Percentiles rank a stretch among this genome's conserved stretches.
These are phyloP conservation scores for Alternaria sp. DNA, from an alignment of 2,329 filamentous ascomycete species.

Conservation along the genomic window DNA sequence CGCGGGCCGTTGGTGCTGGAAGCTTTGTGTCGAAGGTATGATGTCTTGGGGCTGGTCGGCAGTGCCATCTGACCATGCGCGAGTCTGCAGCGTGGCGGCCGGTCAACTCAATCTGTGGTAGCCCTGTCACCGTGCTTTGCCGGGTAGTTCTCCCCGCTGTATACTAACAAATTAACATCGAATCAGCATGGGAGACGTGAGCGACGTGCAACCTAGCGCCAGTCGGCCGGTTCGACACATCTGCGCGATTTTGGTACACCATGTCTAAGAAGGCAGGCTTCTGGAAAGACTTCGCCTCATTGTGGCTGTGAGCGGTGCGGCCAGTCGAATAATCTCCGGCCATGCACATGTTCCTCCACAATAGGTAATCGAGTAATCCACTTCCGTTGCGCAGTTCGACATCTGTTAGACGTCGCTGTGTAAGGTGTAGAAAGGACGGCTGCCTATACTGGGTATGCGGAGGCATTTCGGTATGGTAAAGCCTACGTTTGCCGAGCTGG, in stretches of 20 bases:
- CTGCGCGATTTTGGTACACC: constrained; percentile 20
- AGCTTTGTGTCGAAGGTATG: constrained; percentile 17
- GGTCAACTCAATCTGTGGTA: constrained; percentile 25
- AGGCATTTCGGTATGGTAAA: constrained; percentile 4
- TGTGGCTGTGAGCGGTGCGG: constrained; percentile 27
- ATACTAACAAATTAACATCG: constrained; percentile 10
- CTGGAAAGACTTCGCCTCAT: constrained; percentile 27
- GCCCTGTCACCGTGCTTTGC: constrained; percentile 12
- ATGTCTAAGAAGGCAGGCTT: constrained; percentile 19
- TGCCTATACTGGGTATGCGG: neutral
- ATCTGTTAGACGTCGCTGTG: neutral
- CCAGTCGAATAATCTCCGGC: constrained; percentile 11
- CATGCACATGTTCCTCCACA: constrained; percentile 1
- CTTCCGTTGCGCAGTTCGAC: neutral
- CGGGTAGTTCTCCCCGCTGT: constrained; percentile 18
- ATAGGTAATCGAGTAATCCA: neutral
- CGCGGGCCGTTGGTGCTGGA: constrained; percentile 20
- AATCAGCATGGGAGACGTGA: constrained; percentile 23
- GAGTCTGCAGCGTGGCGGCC: constrained; percentile 20
- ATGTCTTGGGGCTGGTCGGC: constrained; percentile 22
- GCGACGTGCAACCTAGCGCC: constrained; percentile 17
- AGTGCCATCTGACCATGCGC: constrained; percentile 30
- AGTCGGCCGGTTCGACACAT: constrained; percentile 17
- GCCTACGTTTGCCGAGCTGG: constrained; percentile 21
- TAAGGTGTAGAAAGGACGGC: constrained; percentile 8